These are phyloP conservation scores for Apiotrichum mycotoxinovorans DNA, from an alignment of 1,284 basidiomycete genomes.

Conservation along the genomic window DNA sequence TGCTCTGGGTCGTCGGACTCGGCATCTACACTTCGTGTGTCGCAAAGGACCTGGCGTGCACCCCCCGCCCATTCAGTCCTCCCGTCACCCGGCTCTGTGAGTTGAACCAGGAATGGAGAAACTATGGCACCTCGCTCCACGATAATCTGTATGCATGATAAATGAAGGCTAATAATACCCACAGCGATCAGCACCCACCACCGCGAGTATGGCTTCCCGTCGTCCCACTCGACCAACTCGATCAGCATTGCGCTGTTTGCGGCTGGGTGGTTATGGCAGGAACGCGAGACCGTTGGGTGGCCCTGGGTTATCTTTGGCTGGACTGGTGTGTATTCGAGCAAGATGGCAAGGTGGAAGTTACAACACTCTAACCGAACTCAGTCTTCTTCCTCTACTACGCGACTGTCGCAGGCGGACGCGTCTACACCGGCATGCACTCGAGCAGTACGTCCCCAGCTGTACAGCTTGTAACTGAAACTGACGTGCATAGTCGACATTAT, in stretches of 20 bases:
- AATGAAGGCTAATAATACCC: too few species aligned
- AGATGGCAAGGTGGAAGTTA: background rate
- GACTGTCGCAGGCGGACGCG: constrained; percentile 79
- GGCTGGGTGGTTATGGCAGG: constrained; percentile 34
- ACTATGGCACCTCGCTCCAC: too few species aligned
- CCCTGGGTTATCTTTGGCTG: constrained; percentile 19
- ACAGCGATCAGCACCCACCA: constrained; percentile 78
- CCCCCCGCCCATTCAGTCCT: constrained; percentile 84
- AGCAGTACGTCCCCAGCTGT: constrained; percentile 29
- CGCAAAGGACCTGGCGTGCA: constrained; percentile 83
- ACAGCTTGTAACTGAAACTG: background rate
- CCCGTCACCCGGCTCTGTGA: constrained; percentile 72
- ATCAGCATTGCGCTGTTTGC: constrained; percentile 81
- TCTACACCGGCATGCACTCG: constrained; percentile 91
- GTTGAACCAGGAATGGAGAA: constrained; percentile 11
- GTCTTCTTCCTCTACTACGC: constrained; percentile 63
- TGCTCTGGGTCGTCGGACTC: constrained; percentile 68
- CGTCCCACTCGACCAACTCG: constrained; percentile 89
- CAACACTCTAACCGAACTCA: constrained; percentile 8
- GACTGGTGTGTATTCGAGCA: constrained; percentile 24
- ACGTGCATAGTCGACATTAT: constrained; percentile 61
- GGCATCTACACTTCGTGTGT: constrained; percentile 83
- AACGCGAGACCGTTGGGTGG: constrained; percentile 20
- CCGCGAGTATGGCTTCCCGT: constrained; percentile 70
- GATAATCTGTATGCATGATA: too few species aligned